These are phyloP conservation scores for Geotrichum reessii DNA, from an alignment of 1,139 yeast species.

Conservation along the genomic window DNA sequence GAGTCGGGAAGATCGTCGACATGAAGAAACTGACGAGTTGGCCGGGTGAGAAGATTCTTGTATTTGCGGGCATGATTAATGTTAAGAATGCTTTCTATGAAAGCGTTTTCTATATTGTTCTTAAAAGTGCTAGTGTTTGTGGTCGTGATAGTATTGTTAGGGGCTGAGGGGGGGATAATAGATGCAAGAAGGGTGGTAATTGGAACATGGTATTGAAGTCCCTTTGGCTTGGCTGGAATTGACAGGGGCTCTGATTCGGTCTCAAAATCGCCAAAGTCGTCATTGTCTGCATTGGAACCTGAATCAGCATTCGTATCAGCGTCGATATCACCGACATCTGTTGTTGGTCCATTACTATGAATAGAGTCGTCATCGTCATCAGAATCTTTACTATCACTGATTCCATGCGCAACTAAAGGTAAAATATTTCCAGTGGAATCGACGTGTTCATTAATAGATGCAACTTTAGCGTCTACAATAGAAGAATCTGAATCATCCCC, in stretches of 20 bases:
- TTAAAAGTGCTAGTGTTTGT: neutral
- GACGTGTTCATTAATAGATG: neutral
- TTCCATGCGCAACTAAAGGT: neutral
- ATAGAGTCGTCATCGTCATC: neutral
- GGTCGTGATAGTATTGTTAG: constrained; percentile 7
- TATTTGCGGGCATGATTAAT: constrained; percentile 25
- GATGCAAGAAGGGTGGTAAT: constrained; percentile 2
- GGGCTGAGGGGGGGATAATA: neutral
- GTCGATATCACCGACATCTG: constrained; percentile 9
- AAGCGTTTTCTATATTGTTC: constrained; percentile 15
- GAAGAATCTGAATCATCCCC: neutral
- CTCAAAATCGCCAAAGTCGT: constrained; percentile 23
- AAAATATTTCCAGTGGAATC: neutral
- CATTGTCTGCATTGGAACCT: constrained; percentile 12
- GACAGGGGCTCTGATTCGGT: neutral
- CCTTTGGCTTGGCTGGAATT: neutral
- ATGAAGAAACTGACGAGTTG: constrained; percentile 30
- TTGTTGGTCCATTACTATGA: neutral
- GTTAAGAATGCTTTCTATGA: constrained; percentile 1
- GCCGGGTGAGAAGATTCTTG: constrained; percentile 28
- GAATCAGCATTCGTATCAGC: neutral
- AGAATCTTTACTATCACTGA: neutral
- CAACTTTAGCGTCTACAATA: neutral
- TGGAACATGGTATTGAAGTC: constrained; percentile 1
- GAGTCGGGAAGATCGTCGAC: constrained; percentile 26